Conservation (phyloP, 768 basidiomycete species). For the Cystofilobasidium macerans region DNA sequence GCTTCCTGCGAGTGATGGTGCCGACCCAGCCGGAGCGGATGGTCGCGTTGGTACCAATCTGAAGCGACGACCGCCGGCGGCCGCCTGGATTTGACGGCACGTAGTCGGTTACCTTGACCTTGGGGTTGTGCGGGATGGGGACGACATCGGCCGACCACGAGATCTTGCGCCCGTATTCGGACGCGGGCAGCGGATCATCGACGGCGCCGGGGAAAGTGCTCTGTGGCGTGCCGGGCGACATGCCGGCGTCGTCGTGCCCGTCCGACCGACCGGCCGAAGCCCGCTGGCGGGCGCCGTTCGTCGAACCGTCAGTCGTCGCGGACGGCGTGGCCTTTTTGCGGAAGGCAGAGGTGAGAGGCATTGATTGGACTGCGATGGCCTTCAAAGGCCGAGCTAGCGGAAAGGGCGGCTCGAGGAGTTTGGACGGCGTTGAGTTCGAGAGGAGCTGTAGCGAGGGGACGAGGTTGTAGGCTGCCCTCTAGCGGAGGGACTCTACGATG, state of each 20-base stretch:
- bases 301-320: not conserved
- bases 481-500: no score
- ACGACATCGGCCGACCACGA: conserved; percentile 8
- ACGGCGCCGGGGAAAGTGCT: not conserved
- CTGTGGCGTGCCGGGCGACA: not conserved
- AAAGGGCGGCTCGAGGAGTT: no score
- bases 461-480: no score
- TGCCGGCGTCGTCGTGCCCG: not conserved
- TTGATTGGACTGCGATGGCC: not conserved
- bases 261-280: not conserved
- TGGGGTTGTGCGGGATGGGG: not conserved
- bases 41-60: conserved; percentile 7
- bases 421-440: no score
- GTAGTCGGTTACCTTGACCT: conserved; percentile 14
- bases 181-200: no score
- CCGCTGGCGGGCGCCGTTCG: not conserved
- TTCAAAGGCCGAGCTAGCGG: no score
- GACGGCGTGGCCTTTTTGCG: not conserved
- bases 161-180: conserved; percentile 2
- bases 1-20: conserved; percentile 1
- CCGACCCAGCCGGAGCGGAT: conserved; percentile 16
- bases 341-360: not conserved
- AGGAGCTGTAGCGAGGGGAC: no score
- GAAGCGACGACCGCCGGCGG: conserved; percentile 1
- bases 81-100: not conserved